These are phyloP conservation scores for Aspergillus sp. DNA, from an alignment of 2,329 filamentous ascomycete genomes.

Conservation along the genomic window DNA sequence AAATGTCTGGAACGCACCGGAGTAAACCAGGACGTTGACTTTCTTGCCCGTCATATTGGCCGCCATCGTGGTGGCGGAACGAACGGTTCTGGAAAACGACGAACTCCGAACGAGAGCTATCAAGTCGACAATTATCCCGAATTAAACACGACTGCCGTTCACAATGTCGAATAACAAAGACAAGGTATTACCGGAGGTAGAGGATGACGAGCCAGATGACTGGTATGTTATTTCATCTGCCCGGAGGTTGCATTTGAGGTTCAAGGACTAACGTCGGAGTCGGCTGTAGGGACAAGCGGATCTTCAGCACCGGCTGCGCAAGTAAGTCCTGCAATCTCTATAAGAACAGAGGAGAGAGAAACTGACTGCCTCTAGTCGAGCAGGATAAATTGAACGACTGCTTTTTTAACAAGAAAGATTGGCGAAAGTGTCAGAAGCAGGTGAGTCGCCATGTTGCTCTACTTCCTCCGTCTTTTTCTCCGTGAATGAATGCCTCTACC, in stretches of 20 bases:
- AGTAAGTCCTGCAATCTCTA: conserved; percentile 48
- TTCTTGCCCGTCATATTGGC: conserved; percentile 53
- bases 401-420: conserved; percentile 93
- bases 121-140: not conserved
- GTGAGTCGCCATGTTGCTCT: conserved; percentile 46
- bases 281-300: conserved; percentile 78
- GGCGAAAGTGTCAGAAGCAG: conserved; percentile 81
- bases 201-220: conserved; percentile 88
- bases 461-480: not conserved
- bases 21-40: conserved; percentile 90
- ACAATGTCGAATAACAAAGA: conserved; percentile 56
- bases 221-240: conserved; percentile 55
- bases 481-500: not conserved
- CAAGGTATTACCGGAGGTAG: conserved; percentile 40
- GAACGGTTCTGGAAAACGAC: not conserved
- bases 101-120: not conserved
- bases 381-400: conserved; percentile 90
- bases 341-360: not conserved
- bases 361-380: conserved; percentile 54
- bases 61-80: conserved; percentile 18
- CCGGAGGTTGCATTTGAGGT: conserved; percentile 2
- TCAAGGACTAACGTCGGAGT: conserved; percentile 13
- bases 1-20: conserved; percentile 49
- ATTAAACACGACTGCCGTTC: not conserved
- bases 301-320: conserved; percentile 91